Base-by-base conservation (phyloP, 805 yeast species). In the Spathaspora hagerdaliae region DNA sequence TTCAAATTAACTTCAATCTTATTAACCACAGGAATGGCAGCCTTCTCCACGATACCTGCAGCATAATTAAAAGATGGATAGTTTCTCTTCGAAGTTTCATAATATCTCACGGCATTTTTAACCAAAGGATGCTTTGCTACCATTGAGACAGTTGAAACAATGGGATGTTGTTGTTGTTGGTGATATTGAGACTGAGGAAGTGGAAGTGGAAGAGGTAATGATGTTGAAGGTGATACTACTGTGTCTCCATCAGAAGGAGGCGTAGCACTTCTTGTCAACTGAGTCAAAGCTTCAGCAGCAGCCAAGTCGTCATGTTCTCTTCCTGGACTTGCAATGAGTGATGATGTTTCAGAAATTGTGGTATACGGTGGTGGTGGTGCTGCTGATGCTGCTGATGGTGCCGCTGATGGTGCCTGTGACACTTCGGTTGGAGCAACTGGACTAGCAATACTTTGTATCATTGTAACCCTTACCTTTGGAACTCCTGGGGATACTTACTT, bases 41-140 rank as follows among this genome's bases (percentile, higher is more conserved):
- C 81, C 49, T 73, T 70, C 56, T 77, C 83, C 34, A 80, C 78
- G 48, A 79, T 73, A 32, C 75, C 85, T 1, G 83, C 85, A 15
- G 83, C 84, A 59, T 79, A 81, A 56, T 75, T 74, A 57, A 79
- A 75, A 36, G 79, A 68, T 34, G 75, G 72, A 54, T 58, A 76
- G 55, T 58, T 76, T 51, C 69, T 60, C 61, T 71, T 75, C 51
- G 72, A 67, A 44, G 67, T 63, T 49, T 74, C 75, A 58, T 74
- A 69, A 56, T 75, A 68, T 45, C 68, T 74, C 48, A 73, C 78
- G 19, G 78, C 79, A 58, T 72, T 74, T 38, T 70, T 74, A 38
- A 71, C 79, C 34, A 72, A 53, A 6, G 75, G 76, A 50, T 67
- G 72, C 39, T 58, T 61, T 26, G 68, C 56, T 6, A 71, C 74